Base-by-base conservation (phyloP, 495 filamentous ascomycete genomes). In the Pyronema omphalodes region DNA sequence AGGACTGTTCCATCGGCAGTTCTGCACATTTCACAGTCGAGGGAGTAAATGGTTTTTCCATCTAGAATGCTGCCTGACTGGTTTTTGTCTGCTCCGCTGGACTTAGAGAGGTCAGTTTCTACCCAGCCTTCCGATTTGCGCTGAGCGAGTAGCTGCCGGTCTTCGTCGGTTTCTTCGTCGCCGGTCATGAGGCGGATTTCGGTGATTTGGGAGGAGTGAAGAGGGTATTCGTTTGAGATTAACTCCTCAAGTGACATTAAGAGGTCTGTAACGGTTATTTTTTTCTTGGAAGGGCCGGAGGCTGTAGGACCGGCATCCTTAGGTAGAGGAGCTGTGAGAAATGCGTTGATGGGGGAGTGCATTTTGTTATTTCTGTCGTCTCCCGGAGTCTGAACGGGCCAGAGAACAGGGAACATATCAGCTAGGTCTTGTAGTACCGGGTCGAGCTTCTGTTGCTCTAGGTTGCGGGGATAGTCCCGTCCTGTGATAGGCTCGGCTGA, bases 1-100 rank as follows among this genome's bases (percentile, higher is more conserved):
- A 98, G 76, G 45, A 87, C 88, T 19, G 77, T 81, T 47, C 82
- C 76, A 7, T 76, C 76, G 15, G 76, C 77, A 0, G 88, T 89
- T 63, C 81, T 75, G 61, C 87, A 94, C 91, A 98, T 98, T 65
- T 98, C 91, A 65, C 91, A 98, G 60, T 98, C 91, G 49, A 98
- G 73, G 8, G 86, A 80, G 18, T 91, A 67, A 6, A 96, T 70
- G n/a, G 81, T 77, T 40, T 84, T 77, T 15, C 88, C 93, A 9
- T 77, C 85, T 1, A 88, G 91, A 52, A 94, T 70, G 62, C 84
- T 86, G 12, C 86, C 91, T 57, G 78, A 67, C 66, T 91, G 73
- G 41, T 93, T 80, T 49, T 88, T 77, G 5, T 68, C 62, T 18
- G 84, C 81, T n/a, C 81, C 81, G 45, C 81, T 78, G 14, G 83